Conservation (phyloP, 495 filamentous ascomycete genomes). For the Penicillium arizonense region DNA sequence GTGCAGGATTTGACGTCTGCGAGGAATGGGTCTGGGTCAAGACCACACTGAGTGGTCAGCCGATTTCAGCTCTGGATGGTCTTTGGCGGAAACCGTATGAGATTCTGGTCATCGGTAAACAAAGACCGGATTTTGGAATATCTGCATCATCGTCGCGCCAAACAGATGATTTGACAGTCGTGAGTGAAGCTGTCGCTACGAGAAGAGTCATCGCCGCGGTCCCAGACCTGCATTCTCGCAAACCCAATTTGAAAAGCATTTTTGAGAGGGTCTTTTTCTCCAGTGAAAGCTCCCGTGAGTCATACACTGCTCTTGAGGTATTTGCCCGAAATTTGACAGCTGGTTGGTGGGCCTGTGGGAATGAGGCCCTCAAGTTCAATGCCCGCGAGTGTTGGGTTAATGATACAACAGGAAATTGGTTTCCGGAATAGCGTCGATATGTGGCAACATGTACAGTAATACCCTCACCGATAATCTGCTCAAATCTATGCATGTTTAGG, state of each 20-base stretch:
- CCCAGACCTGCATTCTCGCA: constrained; percentile 88
- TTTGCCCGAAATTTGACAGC: constrained; percentile 85
- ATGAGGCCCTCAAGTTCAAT: constrained; percentile 84
- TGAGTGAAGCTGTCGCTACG: constrained; percentile 22
- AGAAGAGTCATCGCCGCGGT: constrained; percentile 71
- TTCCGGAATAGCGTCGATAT: not conserved
- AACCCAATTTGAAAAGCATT: constrained; percentile 66
- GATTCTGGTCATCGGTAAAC: constrained; percentile 66
- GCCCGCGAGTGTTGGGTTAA: constrained; percentile 62
- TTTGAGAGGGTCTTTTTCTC: constrained; percentile 50
- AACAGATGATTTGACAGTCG: constrained; percentile 4
- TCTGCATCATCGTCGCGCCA: not conserved
- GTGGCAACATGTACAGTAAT: no score
- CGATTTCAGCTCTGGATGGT: constrained; percentile 65
- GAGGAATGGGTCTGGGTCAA: constrained; percentile 97
- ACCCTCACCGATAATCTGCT: no score
- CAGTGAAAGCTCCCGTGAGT: not conserved
- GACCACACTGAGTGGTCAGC: constrained; percentile 66
- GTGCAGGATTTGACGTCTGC: constrained; percentile 60
- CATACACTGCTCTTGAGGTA: constrained; percentile 72
- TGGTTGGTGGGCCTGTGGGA: constrained; percentile 88
- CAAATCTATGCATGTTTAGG: no score
- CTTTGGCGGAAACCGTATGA: constrained; percentile 86
- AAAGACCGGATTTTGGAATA: constrained; percentile 7
- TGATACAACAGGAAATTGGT: not conserved